Conservation (phyloP, 2,329 filamentous ascomycete species). For the Aspergillus pseudonomiae region DNA sequence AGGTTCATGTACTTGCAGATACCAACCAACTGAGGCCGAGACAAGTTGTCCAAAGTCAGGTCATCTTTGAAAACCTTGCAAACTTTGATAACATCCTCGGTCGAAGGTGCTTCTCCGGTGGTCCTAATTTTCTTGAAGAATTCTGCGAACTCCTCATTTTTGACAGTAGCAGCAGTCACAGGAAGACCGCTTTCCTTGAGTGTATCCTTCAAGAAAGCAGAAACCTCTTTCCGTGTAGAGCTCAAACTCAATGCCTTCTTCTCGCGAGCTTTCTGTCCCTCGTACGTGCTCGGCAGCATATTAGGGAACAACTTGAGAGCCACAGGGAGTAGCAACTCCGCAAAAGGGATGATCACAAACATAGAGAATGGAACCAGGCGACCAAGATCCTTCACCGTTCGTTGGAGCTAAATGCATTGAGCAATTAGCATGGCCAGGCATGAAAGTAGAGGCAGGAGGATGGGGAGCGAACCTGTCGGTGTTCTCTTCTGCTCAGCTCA, state of each 20-base stretch:
- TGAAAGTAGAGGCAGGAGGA: not conserved
- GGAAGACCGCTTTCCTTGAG: slow-evolving; percentile 92
- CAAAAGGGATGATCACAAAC: slow-evolving; percentile 95
- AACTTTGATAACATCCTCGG: slow-evolving; percentile 93
- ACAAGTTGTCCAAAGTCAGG: slow-evolving; percentile 93
- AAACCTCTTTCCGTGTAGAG: slow-evolving; percentile 89
- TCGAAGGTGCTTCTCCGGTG: slow-evolving; percentile 85
- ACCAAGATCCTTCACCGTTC: slow-evolving; percentile 90
- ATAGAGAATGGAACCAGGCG: slow-evolving; percentile 94
- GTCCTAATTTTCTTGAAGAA: slow-evolving; percentile 97
- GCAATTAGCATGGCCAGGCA: slow-evolving; percentile 15
- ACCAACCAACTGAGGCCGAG: slow-evolving; percentile 89
- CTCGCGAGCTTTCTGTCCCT: slow-evolving; percentile 88
- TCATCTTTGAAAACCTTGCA: slow-evolving; percentile 99
- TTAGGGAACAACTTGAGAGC: slow-evolving; percentile 96
- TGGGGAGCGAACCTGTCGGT: slow-evolving; percentile 67
- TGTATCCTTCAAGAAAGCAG: slow-evolving; percentile 83
- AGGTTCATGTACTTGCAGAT: slow-evolving; percentile 99
- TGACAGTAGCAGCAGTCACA: slow-evolving; percentile 78
- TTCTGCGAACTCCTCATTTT: slow-evolving; percentile 89
- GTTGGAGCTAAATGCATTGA: slow-evolving; percentile 61
- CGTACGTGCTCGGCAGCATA: slow-evolving; percentile 94
- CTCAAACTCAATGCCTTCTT: slow-evolving; percentile 80
- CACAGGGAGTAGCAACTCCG: slow-evolving; percentile 86
- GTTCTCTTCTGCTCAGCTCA: slow-evolving; percentile 90